Percentiles rank a stretch among this genome's conserved stretches.
These are phyloP conservation scores for Neospora caninum DNA, from an alignment of 169 alveolate species.

Conservation along the genomic window DNA sequence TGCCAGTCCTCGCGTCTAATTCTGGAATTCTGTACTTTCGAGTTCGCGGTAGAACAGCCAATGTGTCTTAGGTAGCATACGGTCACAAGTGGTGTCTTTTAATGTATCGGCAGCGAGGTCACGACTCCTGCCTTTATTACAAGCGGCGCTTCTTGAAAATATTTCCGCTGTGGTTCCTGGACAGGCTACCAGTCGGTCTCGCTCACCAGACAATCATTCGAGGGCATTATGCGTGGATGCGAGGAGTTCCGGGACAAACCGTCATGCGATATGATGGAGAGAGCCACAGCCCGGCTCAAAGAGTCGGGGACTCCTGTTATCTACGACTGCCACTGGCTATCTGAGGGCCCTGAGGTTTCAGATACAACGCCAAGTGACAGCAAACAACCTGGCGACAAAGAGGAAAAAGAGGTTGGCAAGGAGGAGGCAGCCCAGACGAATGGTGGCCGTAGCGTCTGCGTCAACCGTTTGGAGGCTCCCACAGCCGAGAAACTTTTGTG, in stretches of 20 bases:
- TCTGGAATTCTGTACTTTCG: no score
- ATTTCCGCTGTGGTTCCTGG: neutral
- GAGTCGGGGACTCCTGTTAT: neutral
- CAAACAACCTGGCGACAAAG: neutral
- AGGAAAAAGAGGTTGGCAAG: neutral
- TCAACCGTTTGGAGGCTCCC: slow-evolving; percentile 36
- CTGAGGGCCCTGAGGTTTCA: neutral
- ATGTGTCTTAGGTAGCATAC: no score
- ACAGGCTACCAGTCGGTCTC: slow-evolving; percentile 55
- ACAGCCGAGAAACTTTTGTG: slow-evolving; percentile 43
- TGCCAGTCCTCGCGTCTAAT: no score
- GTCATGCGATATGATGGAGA: slow-evolving; percentile 48
- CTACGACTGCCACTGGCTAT: slow-evolving; percentile 35
- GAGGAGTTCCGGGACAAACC: slow-evolving; percentile 51
- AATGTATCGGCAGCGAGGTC: no score
- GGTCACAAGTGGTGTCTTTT: no score
- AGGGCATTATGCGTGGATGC: slow-evolving; percentile 61
- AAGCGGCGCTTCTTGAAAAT: no score
- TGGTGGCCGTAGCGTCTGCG: slow-evolving; percentile 50
- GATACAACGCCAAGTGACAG: neutral
- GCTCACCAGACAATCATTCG: slow-evolving; percentile 15
- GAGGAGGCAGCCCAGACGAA: neutral
- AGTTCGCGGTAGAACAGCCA: no score
- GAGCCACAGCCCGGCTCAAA: neutral
- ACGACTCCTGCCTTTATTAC: no score